These are phyloP conservation scores for Arthroderma uncinatum DNA, from an alignment of 2,329 filamentous ascomycete genomes.

Conservation along the genomic window DNA sequence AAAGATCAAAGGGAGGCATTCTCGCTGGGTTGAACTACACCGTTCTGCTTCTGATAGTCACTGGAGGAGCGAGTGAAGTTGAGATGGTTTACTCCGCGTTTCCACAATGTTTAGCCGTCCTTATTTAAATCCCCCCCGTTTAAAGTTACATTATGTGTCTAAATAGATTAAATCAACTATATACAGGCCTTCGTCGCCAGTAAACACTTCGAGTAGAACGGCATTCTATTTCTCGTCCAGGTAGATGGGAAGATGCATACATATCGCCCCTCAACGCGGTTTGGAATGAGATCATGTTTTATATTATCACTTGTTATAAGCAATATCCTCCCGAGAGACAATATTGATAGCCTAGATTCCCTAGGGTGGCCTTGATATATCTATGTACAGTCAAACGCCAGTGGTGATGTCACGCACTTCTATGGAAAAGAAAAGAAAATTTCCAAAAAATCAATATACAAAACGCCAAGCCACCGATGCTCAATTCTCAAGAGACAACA, in stretches of 20 bases:
- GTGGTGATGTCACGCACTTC: not conserved
- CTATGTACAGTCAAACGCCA: not conserved
- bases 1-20: constrained; percentile 54
- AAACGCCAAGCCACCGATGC: not conserved
- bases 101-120: too few species aligned
- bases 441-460: not conserved
- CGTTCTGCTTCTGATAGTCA: not conserved
- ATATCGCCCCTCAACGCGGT: too few species aligned
- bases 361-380: not conserved
- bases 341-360: not conserved
- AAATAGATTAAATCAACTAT: too few species aligned
- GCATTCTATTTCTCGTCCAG: too few species aligned
- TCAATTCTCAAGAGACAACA: not conserved
- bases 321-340: not conserved
- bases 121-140: too few species aligned
- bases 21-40: constrained; percentile 25
- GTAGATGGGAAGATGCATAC: too few species aligned
- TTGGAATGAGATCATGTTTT: not conserved
- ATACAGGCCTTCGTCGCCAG: too few species aligned
- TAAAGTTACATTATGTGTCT: too few species aligned
- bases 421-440: not conserved
- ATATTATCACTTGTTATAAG: not conserved
- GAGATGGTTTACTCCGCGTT: not conserved
- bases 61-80: not conserved
- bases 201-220: too few species aligned